phyloP scores from a whole-genome alignment of 192 early-diverging fungal genomes.

The Backusella mclennaniae region DNA sequence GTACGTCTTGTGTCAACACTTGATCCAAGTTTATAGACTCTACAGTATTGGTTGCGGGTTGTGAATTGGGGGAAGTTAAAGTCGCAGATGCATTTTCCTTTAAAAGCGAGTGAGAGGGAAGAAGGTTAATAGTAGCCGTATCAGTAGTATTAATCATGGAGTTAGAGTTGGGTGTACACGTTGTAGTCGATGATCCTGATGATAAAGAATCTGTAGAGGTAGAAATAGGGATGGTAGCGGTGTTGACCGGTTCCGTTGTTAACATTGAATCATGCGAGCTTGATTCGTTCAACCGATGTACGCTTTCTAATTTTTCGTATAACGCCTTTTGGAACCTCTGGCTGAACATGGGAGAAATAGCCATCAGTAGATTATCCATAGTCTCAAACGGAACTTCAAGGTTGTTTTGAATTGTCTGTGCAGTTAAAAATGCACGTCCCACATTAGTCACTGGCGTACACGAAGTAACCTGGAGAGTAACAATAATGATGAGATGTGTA shows the following conservation, averaged over 20 bases:
- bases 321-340: slow-evolving; percentile 35
- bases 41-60: neutral
- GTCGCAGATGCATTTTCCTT: neutral
- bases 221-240: neutral
- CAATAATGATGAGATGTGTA: neutral
- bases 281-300: slow-evolving; percentile 4
- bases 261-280: neutral
- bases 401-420: slow-evolving; percentile 5
- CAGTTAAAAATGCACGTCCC: neutral
- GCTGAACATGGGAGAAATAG: slow-evolving; percentile 33
- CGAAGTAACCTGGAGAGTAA: slow-evolving; percentile 6
- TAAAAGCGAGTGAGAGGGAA: neutral
- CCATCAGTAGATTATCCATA: slow-evolving; percentile 40
- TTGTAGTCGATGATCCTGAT: neutral
- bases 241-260: neutral
- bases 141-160: neutral
- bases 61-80: neutral
- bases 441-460: neutral
- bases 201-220: neutral
- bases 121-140: neutral
- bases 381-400: slow-evolving; percentile 35
- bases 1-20: neutral
- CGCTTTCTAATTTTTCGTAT: slow-evolving; percentile 28
- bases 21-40: slow-evolving; percentile 5
- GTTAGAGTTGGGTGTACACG: neutral